These are phyloP conservation scores for Globisporangium splendens DNA, from an alignment of 352 stramenopile species.

Conservation along the genomic window DNA sequence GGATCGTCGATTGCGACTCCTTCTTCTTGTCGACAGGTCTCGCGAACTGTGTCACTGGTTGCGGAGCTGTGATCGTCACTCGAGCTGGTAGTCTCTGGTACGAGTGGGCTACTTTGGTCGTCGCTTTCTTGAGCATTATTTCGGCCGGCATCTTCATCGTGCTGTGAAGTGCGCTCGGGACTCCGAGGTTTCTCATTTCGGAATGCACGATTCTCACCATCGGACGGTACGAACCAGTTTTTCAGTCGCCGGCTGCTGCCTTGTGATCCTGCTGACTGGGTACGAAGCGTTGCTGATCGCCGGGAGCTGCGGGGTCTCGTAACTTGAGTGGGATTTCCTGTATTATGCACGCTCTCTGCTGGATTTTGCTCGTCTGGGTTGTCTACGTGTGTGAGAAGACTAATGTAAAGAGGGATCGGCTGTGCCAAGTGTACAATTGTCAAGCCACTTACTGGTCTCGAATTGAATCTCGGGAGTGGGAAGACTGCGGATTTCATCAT, in stretches of 20 bases:
- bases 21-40: not conserved
- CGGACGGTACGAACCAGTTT: conserved; percentile 14
- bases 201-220: not conserved
- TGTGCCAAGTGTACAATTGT: too few species aligned
- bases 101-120: not conserved
- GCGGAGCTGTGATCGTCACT: not conserved
- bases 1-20: conserved; percentile 25
- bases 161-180: too few species aligned
- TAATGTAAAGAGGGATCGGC: too few species aligned
- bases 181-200: not conserved
- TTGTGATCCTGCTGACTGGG: conserved; percentile 2
- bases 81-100: not conserved
- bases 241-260: not conserved
- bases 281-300: conserved; percentile 2
- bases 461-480: not conserved
- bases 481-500: not conserved
- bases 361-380: not conserved
- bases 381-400: too few species aligned
- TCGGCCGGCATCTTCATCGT: too few species aligned
- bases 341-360: not conserved
- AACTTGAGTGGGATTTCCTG: not conserved
- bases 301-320: conserved; percentile 1
- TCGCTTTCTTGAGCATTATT: too few species aligned
- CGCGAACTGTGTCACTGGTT: not conserved
- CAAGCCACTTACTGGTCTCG: not conserved